Conservation (phyloP, 352 stramenopile genomes). For the Phytophthora litchii region DNA sequence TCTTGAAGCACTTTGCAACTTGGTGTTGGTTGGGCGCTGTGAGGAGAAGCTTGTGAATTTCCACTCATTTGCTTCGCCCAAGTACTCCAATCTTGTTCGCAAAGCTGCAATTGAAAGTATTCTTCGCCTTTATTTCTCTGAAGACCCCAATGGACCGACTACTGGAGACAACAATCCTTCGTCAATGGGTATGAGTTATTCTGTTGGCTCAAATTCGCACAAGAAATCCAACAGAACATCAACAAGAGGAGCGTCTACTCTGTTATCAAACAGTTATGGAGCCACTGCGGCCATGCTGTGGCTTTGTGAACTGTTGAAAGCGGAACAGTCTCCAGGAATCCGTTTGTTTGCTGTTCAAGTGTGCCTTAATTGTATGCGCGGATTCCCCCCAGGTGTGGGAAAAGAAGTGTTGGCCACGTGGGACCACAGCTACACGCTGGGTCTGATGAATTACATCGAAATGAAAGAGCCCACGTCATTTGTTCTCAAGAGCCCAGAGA, state of each 20-base stretch:
- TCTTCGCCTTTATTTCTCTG: constrained; percentile 81
- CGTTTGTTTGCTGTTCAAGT: constrained; percentile 80
- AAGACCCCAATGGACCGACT: constrained; percentile 59
- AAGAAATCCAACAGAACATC: constrained; percentile 24
- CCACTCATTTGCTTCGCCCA: constrained; percentile 72
- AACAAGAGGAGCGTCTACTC: constrained; percentile 11
- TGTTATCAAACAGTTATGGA: constrained; percentile 66
- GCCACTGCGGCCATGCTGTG: constrained; percentile 72
- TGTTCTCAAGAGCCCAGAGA: constrained; percentile 75
- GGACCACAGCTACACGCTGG: constrained; percentile 84
- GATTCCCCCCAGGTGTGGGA: constrained; percentile 71
- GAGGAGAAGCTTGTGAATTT: constrained; percentile 77
- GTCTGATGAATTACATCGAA: constrained; percentile 76
- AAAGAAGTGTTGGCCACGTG: constrained; percentile 80
- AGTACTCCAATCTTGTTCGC: constrained; percentile 74
- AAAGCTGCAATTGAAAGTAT: constrained; percentile 88
- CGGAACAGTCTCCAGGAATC: constrained; percentile 71
- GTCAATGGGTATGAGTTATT: constrained; percentile 23
- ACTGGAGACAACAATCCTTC: constrained; percentile 14
- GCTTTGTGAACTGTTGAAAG: constrained; percentile 65
- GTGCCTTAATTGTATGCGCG: constrained; percentile 81
- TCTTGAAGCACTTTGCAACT: constrained; percentile 80
- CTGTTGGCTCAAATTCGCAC: constrained; percentile 8
- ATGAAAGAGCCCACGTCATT: constrained; percentile 81
- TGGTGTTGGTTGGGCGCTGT: constrained; percentile 70